phyloP scores from a whole-genome alignment of 2,329 filamentous ascomycete genomes.

The Domatiomyces globalis region DNA sequence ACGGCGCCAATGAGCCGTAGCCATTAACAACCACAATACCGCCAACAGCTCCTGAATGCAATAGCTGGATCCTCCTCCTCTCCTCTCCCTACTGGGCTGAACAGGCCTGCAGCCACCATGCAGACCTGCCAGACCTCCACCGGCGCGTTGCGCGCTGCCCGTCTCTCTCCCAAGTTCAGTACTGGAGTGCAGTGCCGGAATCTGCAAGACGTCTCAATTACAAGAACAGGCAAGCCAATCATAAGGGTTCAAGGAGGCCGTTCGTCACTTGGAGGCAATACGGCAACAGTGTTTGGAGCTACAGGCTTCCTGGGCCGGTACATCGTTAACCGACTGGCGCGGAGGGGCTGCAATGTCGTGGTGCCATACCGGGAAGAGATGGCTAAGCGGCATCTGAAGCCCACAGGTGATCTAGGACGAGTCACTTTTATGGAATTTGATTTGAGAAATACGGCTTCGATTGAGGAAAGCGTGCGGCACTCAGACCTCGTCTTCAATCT shows the following conservation, averaged over 20 bases:
- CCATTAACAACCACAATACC: background rate
- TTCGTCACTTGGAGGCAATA: conserved; percentile 68
- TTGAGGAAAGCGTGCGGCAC: conserved; percentile 91
- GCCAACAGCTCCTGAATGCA: background rate
- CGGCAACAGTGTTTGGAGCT: conserved; percentile 93
- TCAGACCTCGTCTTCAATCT: conserved; percentile 97
- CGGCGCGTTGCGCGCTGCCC: conserved; percentile 35
- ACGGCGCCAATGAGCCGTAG: background rate
- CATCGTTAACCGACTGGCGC: conserved; percentile 88
- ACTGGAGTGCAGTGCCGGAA: conserved; percentile 31
- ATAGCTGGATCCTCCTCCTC: background rate
- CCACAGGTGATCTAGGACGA: conserved; percentile 83
- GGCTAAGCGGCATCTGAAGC: conserved; percentile 91
- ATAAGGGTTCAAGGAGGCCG: conserved; percentile 78
- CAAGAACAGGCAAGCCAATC: conserved; percentile 90
- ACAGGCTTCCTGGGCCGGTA: conserved; percentile 92
- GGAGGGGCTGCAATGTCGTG: conserved; percentile 86
- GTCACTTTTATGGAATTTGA: conserved; percentile 91
- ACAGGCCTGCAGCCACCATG: conserved; percentile 14
- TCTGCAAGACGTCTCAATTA: conserved; percentile 76
- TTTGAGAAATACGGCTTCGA: conserved; percentile 81
- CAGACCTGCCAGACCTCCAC: conserved; percentile 20
- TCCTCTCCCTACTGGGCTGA: background rate
- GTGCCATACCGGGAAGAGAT: conserved; percentile 94
- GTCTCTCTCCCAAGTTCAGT: conserved; percentile 7